A percentile compares a stretch with the other conserved stretches of the same genome.
These are phyloP conservation scores for Corchorus olitorius DNA, from an alignment of 345 rosid species.

Conservation along the genomic window DNA sequence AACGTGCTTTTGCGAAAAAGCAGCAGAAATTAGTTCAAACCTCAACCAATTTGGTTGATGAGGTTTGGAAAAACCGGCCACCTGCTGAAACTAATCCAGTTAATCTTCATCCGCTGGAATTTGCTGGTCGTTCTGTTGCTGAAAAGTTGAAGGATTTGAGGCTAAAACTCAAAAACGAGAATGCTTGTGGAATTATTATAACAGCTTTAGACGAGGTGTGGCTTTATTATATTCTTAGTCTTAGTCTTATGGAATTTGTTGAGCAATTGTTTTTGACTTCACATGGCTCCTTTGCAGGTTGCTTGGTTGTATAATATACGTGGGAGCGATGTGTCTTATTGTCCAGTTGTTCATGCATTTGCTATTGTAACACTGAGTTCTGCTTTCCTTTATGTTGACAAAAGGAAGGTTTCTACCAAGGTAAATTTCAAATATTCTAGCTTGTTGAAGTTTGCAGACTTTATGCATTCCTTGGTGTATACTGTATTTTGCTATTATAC, in stretches of 20 bases:
- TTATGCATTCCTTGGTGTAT: not conserved
- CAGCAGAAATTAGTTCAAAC: constrained; percentile 70
- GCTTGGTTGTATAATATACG: constrained; percentile 97
- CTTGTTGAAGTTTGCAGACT: constrained; percentile 1
- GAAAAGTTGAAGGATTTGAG: constrained; percentile 72
- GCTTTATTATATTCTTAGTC: constrained; percentile 13
- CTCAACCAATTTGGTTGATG: constrained; percentile 71
- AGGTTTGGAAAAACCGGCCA: constrained; percentile 83
- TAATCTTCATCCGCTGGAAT: constrained; percentile 67
- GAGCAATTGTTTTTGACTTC: not conserved
- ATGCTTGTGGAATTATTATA: constrained; percentile 64
- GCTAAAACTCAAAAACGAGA: constrained; percentile 53
- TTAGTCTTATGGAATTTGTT: constrained; percentile 2
- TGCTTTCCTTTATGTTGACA: constrained; percentile 80
- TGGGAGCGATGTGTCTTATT: constrained; percentile 83
- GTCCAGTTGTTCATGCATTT: constrained; percentile 96
- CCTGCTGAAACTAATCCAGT: constrained; percentile 60
- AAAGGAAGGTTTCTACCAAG: constrained; percentile 72
- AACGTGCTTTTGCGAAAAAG: constrained; percentile 55
- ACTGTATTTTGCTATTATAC: constrained; percentile 10
- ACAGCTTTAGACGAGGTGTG: constrained; percentile 89
- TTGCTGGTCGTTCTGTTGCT: constrained; percentile 62
- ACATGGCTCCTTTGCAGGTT: constrained; percentile 57
- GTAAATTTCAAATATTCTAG: constrained; percentile 30
- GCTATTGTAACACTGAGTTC: constrained; percentile 69